Evolutionary conservation across 2,329 filamentous ascomycete genomes (phyloP), one percentile per base, ranked within the genome.

Genomic region (Pyricularia grisea): DNA sequence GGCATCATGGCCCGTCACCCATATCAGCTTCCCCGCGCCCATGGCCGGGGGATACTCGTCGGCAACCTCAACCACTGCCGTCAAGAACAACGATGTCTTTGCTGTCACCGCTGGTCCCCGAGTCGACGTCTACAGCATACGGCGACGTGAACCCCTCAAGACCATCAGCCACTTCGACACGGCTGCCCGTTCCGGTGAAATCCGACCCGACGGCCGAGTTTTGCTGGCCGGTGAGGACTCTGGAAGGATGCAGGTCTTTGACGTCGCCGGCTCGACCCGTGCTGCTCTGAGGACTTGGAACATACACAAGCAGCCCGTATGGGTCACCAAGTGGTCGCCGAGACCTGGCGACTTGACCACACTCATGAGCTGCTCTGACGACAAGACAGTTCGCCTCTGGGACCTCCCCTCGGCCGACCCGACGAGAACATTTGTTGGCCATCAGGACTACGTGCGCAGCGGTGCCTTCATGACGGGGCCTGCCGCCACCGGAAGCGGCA

Each of bases 121-220:
- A 70, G 89, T 99, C 65, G 94, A 98, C 80, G 89, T 99, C 71
- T 97, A 93, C 84, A 97, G 93, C 67, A 92, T 92, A 75, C 91
- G 93, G 77, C 97, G 93, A 63, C 89, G 94, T 70, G 97, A 97
- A 80, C 87, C 95, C 12, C 83, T 97, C 76, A 97, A 97, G 83
- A 97, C 93, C 11, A 95, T 99, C 75, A 93, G 93, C 71, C 89
- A 95, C 70, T 98, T 99, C 78, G 91, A 94, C 76, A 93, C 97
- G 77, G 90, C 94, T 73, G 94, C 93, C 71, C 92, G 94, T 75
- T 92, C 92, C 74, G 95, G 92, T 71, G 93, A 97, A 76, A 90
- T 98, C 72, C 88, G 95, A 70, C 86, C 89, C 69, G 95, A 99
- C 81, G 94, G 94, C 60, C 88, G 93, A 71, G 91, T 99, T 69